Percentiles rank a stretch among this genome's conserved stretches.
Evolutionary conservation across 1,284 basidiomycete genomes (phyloP).

Genomic region (Chalciporus sp.): DNA sequence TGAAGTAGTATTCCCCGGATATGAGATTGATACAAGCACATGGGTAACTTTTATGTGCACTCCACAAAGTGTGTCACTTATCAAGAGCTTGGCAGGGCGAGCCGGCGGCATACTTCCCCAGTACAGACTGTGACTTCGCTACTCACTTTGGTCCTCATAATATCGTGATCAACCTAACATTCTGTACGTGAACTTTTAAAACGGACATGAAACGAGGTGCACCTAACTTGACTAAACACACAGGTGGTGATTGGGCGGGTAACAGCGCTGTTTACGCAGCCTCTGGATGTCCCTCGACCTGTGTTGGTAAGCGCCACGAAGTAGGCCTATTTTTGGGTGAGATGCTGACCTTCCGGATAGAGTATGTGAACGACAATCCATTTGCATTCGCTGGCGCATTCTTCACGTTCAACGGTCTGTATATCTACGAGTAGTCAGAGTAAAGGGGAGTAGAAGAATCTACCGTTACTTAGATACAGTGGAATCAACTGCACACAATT

Average conservation of each 20-base stretch:
- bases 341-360: not conserved
- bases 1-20: slow-evolving; percentile 11
- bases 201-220: not conserved
- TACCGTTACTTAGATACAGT: not conserved
- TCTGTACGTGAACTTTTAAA: slow-evolving; percentile 15
- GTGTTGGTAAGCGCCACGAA: slow-evolving; percentile 29
- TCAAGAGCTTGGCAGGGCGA: slow-evolving; percentile 6
- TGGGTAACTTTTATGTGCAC: slow-evolving; percentile 12
- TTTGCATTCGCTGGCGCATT: slow-evolving; percentile 18
- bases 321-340: not conserved
- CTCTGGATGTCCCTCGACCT: slow-evolving; percentile 37
- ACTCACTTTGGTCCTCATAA: slow-evolving; percentile 20
- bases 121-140: slow-evolving; percentile 20
- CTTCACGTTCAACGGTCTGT: slow-evolving; percentile 23
- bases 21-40: slow-evolving; percentile 14
- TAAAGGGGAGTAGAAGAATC: not conserved
- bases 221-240: not conserved
- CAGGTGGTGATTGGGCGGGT: slow-evolving; percentile 45
- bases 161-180: slow-evolving; percentile 17
- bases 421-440: not conserved
- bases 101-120: slow-evolving; percentile 24
- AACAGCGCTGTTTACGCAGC: slow-evolving; percentile 23
- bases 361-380: slow-evolving; percentile 11
- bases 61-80: not conserved
- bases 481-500: no score